Base-by-base conservation (phyloP, 164 flowering plant genomes). In the Litsea cubeba region DNA sequence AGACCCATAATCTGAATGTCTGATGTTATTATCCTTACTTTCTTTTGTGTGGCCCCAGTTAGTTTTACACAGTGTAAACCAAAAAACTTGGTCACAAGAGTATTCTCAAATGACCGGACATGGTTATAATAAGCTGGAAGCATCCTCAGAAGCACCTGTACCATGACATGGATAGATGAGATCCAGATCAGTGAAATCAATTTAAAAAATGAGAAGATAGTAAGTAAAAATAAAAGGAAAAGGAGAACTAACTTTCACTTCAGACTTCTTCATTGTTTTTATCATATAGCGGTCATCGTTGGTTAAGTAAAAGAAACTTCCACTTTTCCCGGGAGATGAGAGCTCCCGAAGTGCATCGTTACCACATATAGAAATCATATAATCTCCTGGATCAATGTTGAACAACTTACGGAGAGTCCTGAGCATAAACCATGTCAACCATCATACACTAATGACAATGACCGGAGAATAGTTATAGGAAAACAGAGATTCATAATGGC, bases 291-390 rank as follows among this genome's bases (percentile, higher is more conserved):
- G 83, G 65, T 93, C 98, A 83, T 93, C 98, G 73, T 89, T 75
- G 25, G 97, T 91, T 71, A 93, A 77, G 84, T 93, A 93, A 75
- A 93, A 93, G 83, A 93, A 90, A 82, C 94, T 93, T 72, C 98
- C 98, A 82, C 98, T 91, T 77, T 95, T 95, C n/a, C 99, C 99
- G 15, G 98, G 97, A 40, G 99, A 93, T 8, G 97, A 92, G 49
- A 93, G 90, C 84, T 95, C 99, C 51, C 96, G 81, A 65, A 95
- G 97, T 22, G 98, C 99, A 79, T 93, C 97, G 72, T 88, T 87
- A 11, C 98, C 99, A 78, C 98, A 93, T 60, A 95, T 86, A 0
- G 99, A 93, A 70, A 95, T 15, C 99, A 95, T 95, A 84, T 95
- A 93, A 81, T 95, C 98, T 54, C 94, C 99, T 17, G 97, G 81